These are phyloP conservation scores for Apodospora peruviana DNA, from an alignment of 495 filamentous ascomycete species.

Conservation along the genomic window DNA sequence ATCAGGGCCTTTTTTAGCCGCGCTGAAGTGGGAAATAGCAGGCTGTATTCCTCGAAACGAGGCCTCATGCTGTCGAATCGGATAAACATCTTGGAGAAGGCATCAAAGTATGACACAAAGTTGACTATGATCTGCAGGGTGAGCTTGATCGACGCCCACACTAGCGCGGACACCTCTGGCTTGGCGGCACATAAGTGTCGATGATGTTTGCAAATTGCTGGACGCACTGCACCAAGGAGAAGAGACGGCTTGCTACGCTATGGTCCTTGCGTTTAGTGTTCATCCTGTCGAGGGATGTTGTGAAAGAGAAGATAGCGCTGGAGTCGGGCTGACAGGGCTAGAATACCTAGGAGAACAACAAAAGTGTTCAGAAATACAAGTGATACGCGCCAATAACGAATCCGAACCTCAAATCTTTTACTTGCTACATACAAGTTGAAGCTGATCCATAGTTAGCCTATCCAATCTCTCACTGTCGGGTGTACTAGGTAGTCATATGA, in stretches of 20 bases:
- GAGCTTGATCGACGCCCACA: background rate
- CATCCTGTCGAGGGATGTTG: background rate
- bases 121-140: background rate
- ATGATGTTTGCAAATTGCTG: background rate
- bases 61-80: background rate
- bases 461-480: too few species aligned
- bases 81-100: background rate
- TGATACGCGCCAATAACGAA: too few species aligned
- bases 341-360: too few species aligned
- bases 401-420: too few species aligned
- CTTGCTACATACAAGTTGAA: too few species aligned
- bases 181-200: background rate
- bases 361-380: too few species aligned
- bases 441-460: too few species aligned
- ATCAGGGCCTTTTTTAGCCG: background rate
- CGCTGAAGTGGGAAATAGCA: background rate
- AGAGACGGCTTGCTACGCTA: background rate
- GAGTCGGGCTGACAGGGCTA: too few species aligned
- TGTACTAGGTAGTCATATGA: too few species aligned
- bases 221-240: background rate
- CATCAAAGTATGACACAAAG: background rate
- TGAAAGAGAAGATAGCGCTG: background rate
- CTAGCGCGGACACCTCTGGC: background rate
- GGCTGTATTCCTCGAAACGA: background rate
- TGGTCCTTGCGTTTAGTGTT: background rate